A percentile compares a stretch with the other conserved stretches of the same genome.
Conservation (phyloP, 129 eudicot species). For the Ambrosia trifida region DNA sequence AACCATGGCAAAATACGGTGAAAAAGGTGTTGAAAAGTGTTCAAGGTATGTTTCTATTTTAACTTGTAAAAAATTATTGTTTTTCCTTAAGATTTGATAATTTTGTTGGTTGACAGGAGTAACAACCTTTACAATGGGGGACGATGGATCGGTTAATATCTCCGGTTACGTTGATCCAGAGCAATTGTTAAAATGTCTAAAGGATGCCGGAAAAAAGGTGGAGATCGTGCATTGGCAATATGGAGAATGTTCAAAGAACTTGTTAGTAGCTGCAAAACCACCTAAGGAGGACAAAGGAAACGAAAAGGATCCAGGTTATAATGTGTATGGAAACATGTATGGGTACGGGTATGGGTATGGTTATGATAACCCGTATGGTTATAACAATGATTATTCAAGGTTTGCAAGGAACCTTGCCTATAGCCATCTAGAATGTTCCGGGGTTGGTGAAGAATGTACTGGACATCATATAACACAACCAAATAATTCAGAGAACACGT, state of each 20-base stretch:
- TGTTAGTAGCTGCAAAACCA: slow-evolving; percentile 14
- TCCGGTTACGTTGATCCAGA: slow-evolving; percentile 47
- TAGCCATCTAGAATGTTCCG: slow-evolving; percentile 23
- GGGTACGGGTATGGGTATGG: not conserved
- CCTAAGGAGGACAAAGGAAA: slow-evolving; percentile 6
- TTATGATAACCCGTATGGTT: not conserved
- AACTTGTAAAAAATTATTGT: not conserved
- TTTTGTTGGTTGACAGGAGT: slow-evolving; percentile 19
- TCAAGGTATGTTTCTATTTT: not conserved
- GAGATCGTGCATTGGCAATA: slow-evolving; percentile 29
- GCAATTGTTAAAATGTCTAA: slow-evolving; percentile 27
- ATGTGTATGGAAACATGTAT: slow-evolving; percentile 16
- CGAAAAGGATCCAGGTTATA: slow-evolving; percentile 17
- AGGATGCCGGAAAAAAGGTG: slow-evolving; percentile 31
- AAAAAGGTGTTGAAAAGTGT: not conserved
- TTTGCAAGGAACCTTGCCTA: slow-evolving; percentile 4
- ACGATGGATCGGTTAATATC: slow-evolving; percentile 27
- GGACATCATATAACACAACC: slow-evolving; percentile 12
- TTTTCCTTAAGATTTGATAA: not conserved
- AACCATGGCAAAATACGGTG: not conserved
- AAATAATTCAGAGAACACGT: too few species aligned
- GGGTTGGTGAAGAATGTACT: slow-evolving; percentile 11
- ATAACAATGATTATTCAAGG: slow-evolving; percentile 1
- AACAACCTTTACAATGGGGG: slow-evolving; percentile 38
- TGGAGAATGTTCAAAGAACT: slow-evolving; percentile 45